These are phyloP conservation scores for Chalara sp. DNA, from an alignment of 2,329 filamentous ascomycete genomes.

Conservation along the genomic window DNA sequence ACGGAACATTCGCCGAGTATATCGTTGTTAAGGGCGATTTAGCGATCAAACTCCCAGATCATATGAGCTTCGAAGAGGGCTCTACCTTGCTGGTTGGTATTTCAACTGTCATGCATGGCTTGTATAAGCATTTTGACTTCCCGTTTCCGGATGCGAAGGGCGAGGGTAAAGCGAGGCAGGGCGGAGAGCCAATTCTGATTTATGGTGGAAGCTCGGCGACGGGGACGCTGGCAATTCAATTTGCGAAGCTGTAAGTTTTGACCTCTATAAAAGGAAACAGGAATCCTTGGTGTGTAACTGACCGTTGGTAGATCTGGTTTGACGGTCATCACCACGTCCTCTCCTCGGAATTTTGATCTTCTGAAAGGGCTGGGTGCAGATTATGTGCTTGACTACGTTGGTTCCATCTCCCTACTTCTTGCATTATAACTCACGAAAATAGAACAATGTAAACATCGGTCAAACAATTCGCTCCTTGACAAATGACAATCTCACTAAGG, in stretches of 20 bases:
- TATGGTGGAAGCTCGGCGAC: conserved; percentile 24
- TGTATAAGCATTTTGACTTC: conserved; percentile 21
- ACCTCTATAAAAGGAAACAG: no score
- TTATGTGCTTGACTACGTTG: conserved; percentile 40
- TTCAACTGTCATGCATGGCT: conserved; percentile 9
- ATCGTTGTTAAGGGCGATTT: conserved; percentile 30
- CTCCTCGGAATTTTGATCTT: conserved; percentile 39
- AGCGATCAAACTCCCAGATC: conserved; percentile 35
- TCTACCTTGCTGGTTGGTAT: conserved; percentile 22
- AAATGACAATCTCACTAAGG: conserved; percentile 24
- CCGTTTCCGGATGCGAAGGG: conserved; percentile 7
- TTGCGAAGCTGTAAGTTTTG: conserved; percentile 24
- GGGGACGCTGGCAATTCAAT: conserved; percentile 27
- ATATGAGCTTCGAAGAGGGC: conserved; percentile 37
- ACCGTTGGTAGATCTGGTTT: conserved; percentile 10
- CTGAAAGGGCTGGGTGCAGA: conserved; percentile 39
- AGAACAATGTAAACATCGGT: conserved; percentile 31
- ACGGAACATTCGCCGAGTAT: conserved; percentile 19
- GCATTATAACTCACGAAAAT: neutral
- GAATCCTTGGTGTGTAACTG: neutral
- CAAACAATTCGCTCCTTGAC: conserved; percentile 38
- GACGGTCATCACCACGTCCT: conserved; percentile 33
- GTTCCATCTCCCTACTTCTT: neutral
- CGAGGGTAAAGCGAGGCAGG: conserved; percentile 9
- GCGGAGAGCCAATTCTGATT: conserved; percentile 22